Evolutionary conservation across 2,329 filamentous ascomycete species (phyloP), one percentile per base, ranked within the genome.

Genomic region (Beauveria varroae): DNA sequence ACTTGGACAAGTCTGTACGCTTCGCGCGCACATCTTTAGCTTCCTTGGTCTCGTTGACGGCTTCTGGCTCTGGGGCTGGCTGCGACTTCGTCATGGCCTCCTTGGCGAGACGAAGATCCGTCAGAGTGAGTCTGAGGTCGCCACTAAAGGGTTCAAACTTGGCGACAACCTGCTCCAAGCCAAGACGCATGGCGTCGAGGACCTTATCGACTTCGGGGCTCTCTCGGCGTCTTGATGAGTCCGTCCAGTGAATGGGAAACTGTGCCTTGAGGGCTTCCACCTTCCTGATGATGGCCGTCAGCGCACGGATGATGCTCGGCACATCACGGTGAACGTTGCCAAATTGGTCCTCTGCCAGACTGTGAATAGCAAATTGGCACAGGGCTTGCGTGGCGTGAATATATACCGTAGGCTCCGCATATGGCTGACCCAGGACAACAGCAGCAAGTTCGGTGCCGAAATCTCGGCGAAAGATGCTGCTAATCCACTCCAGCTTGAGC

Each of bases 291-390:
- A 89, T 86, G 0, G 72, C 67, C 0, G 90, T 93, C 63, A 96
- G 84, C 1, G 86, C 84, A 52, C 88, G 84, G 56, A 97, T 84
- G 61, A 96, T 87, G 54, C 76, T 76, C 1, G 89, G 85, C 2
- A 98, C 86, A 65, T 95, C 90, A 49, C 86, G 81, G 66, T 96
- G 88, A n/a, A 96, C 93, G 67, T 90, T 89, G 16, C 93, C 93
- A 69, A 86, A 95, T 52, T 82, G 82, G 71, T 98, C 93, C 73
- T 98, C 93, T 3, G 79, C 78, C 59, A 97, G 75, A 72, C 89
- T 93, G 64, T 83, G 83, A 4, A 91, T 82, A 0, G 90, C 83
- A 30, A 98, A 79, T 55, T 82, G 80, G 14, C 84, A 85, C 44
- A 95, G 76, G 0, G 88, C 83, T 63, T 86, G 85, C n/a, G 87